phyloP scores from a whole-genome alignment of 768 basidiomycete species.

The Phylloporus arenicola region DNA sequence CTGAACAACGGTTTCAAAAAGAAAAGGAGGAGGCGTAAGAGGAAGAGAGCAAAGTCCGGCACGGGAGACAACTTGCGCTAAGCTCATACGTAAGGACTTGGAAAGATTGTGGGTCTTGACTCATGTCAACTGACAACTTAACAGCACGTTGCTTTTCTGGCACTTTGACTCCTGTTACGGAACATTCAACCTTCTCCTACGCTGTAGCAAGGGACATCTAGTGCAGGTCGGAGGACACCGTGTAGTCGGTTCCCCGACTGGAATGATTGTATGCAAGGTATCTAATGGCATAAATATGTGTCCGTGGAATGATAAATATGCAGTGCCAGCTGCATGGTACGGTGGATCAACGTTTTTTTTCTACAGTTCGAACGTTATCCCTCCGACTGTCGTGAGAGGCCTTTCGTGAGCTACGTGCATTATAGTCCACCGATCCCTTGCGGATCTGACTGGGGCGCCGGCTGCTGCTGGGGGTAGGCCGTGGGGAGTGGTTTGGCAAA shows the following conservation, averaged over 20 bases:
- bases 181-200: background rate
- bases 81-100: conserved; percentile 13
- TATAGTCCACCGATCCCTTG: conserved; percentile 3
- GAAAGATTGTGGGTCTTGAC: background rate
- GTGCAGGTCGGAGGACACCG: background rate
- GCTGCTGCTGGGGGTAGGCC: conserved; percentile 9
- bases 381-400: conserved; percentile 12
- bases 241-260: background rate
- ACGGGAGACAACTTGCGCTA: conserved; percentile 14
- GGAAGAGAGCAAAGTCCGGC: conserved; percentile 40
- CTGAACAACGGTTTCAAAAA: conserved; percentile 39
- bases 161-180: background rate
- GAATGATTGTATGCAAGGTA: conserved; percentile 4
- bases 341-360: conserved; percentile 6
- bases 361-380: conserved; percentile 1
- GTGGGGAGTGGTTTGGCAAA: conserved; percentile 15
- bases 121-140: background rate
- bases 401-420: conserved; percentile 17
- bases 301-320: conserved; percentile 14
- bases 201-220: conserved; percentile 1
- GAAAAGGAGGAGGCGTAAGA: conserved; percentile 50
- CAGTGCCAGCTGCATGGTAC: conserved; percentile 1
- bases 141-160: conserved; percentile 4
- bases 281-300: conserved; percentile 19
- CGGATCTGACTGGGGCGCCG: conserved; percentile 18